Conservation (phyloP, 1,139 yeast species). For the Saccharomyces hybrid region DNA sequence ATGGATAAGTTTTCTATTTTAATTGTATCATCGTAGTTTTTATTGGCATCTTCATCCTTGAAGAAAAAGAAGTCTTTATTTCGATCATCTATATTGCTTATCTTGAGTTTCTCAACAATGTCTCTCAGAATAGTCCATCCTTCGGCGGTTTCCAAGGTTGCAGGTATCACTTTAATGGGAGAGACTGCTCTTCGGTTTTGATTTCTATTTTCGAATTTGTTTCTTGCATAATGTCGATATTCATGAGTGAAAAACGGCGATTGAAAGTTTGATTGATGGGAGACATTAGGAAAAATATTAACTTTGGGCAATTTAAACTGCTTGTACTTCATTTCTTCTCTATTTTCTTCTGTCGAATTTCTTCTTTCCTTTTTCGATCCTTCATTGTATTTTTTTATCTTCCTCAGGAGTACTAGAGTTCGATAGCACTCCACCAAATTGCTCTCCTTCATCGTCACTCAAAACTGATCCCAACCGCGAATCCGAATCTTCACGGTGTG, state of each 20-base stretch:
- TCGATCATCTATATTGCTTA: not conserved
- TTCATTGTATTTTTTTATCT: not conserved
- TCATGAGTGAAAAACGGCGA: constrained; percentile 15
- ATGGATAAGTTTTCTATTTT: constrained; percentile 22
- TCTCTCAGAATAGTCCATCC: constrained; percentile 20
- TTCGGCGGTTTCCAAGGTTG: constrained; percentile 12
- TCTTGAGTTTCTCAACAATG: constrained; percentile 14
- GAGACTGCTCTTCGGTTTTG: constrained; percentile 20
- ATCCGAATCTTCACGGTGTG: not conserved
- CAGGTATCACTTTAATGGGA: constrained; percentile 21
- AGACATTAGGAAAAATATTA: not conserved
- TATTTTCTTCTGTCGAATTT: not conserved
- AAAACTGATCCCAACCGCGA: not conserved
- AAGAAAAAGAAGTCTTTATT: constrained; percentile 5
- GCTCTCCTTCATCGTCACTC: not conserved
- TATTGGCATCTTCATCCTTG: constrained; percentile 9
- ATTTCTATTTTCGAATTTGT: constrained; percentile 16
- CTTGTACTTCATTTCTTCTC: constrained; percentile 1
- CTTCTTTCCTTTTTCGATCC: constrained; percentile 3
- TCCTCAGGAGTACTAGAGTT: not conserved
- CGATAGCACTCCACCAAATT: not conserved
- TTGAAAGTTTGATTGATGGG: constrained; percentile 6
- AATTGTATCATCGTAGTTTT: constrained; percentile 15
- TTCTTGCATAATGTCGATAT: constrained; percentile 22
- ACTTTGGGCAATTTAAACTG: not conserved